phyloP scores from a whole-genome alignment of 345 rosid genomes.

The Syzygium oleosum region DNA sequence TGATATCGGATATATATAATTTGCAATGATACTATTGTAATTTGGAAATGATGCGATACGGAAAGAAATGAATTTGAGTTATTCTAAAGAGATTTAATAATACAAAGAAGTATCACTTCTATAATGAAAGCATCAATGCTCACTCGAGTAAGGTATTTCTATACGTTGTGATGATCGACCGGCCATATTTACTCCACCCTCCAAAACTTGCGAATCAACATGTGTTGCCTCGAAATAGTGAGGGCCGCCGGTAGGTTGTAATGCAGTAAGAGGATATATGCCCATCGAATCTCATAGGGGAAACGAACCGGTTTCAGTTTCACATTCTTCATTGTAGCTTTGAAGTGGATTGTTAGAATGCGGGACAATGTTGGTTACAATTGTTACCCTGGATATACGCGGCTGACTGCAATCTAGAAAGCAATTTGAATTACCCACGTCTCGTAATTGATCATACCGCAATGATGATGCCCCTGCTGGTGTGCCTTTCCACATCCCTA shows the following conservation, averaged over 20 bases:
- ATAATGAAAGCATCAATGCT: too few relatives aligned
- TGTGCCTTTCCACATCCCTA: too few relatives aligned
- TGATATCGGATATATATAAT: too few relatives aligned
- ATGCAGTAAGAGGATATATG: background rate
- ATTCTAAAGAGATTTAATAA: too few relatives aligned
- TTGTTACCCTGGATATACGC: background rate
- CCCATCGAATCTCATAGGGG: fast-evolving
- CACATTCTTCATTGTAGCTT: background rate
- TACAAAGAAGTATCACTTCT: too few relatives aligned
- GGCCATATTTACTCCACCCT: background rate
- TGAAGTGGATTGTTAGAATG: background rate
- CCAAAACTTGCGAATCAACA: background rate
- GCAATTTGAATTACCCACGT: too few relatives aligned
- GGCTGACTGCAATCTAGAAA: too few relatives aligned
- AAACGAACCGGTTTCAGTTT: background rate
- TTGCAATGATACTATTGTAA: too few relatives aligned
- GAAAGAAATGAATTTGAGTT: too few relatives aligned
- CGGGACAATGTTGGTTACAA: background rate
- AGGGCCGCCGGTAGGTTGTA: background rate
- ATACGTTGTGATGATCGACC: background rate
- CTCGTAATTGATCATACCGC: too few relatives aligned
- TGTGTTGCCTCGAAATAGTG: background rate
- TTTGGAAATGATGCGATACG: too few relatives aligned
- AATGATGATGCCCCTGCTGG: too few relatives aligned
- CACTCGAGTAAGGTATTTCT: background rate